These are phyloP conservation scores for Sambucus nigra DNA, from an alignment of 129 eudicot genomes.

Conservation along the genomic window DNA sequence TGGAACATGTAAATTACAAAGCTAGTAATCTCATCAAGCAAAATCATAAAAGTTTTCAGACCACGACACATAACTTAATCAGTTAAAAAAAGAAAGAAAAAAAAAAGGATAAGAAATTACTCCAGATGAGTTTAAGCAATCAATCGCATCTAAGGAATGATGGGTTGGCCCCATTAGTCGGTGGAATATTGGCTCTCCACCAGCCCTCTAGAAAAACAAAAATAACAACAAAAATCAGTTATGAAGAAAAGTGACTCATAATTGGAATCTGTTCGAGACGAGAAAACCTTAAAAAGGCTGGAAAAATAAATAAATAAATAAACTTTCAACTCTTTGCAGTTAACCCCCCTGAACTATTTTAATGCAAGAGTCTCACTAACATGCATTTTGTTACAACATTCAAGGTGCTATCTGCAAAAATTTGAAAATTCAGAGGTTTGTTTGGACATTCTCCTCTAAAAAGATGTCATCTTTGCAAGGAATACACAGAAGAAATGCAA, in stretches of 20 bases:
- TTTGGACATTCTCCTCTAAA: neutral
- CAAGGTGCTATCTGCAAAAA: too few relatives aligned
- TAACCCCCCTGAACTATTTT: too few relatives aligned
- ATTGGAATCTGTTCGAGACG: too few relatives aligned
- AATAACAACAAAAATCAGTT: neutral
- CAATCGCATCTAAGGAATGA: slow-evolving; percentile 52
- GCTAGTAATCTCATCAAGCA: neutral
- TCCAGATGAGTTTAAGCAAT: slow-evolving; percentile 29
- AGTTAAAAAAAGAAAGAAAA: neutral
- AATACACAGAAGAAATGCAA: too few relatives aligned
- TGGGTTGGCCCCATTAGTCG: slow-evolving; percentile 63
- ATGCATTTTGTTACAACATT: too few relatives aligned
- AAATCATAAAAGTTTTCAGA: neutral
- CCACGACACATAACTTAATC: neutral
- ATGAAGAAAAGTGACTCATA: too few relatives aligned
- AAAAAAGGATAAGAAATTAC: slow-evolving; percentile 29
- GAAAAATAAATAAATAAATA: too few relatives aligned
- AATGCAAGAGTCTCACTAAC: too few relatives aligned
- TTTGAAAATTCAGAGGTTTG: too few relatives aligned
- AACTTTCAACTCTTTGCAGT: too few relatives aligned
- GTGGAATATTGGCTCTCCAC: slow-evolving; percentile 44
- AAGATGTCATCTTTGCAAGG: neutral
- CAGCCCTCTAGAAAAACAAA: slow-evolving; percentile 28
- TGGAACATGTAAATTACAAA: neutral
- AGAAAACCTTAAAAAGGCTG: neutral